Conservation (phyloP, 495 filamentous ascomycete genomes). For the Glutinoglossum americanum region DNA sequence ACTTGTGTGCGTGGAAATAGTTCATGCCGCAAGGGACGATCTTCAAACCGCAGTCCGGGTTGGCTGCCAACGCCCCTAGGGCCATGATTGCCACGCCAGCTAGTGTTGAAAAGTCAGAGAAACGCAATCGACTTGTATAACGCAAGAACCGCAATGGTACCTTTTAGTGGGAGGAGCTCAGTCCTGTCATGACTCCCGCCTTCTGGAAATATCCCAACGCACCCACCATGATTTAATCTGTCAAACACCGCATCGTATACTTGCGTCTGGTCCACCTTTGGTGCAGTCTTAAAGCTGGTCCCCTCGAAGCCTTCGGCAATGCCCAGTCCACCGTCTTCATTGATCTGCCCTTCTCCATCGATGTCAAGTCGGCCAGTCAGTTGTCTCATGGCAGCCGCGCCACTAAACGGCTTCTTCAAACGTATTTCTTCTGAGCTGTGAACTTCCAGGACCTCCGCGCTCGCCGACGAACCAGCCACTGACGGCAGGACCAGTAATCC, state of each 20-base stretch:
- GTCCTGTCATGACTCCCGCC: conserved; percentile 94
- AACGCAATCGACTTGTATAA: background rate
- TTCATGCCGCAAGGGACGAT: conserved; percentile 99
- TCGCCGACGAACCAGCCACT: conserved; percentile 56
- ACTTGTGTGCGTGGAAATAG: conserved; percentile 98
- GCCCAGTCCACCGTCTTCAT: conserved; percentile 12
- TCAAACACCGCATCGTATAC: conserved; percentile 89
- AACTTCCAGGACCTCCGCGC: conserved; percentile 59
- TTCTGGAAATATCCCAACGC: conserved; percentile 93
- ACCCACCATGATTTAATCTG: conserved; percentile 58
- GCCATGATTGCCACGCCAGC: conserved; percentile 98
- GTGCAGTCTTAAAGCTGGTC: conserved; percentile 65
- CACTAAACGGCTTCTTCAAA: conserved; percentile 70
- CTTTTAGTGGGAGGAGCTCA: conserved; percentile 80
- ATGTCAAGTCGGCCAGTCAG: conserved; percentile 59
- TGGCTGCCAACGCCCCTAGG: conserved; percentile 70
- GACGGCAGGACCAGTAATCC: conserved; percentile 74
- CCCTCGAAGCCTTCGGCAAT: conserved; percentile 45
- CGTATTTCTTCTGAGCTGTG: conserved; percentile 59
- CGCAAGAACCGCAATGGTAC: conserved; percentile 16
- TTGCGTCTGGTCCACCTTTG: conserved; percentile 80
- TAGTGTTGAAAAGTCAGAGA: conserved; percentile 9
- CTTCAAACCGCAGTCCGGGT: conserved; percentile 77
- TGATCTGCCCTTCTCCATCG: conserved; percentile 27
- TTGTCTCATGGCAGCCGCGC: conserved; percentile 43